Conservation (phyloP, 768 basidiomycete genomes). For the Mycena vulgaris region DNA sequence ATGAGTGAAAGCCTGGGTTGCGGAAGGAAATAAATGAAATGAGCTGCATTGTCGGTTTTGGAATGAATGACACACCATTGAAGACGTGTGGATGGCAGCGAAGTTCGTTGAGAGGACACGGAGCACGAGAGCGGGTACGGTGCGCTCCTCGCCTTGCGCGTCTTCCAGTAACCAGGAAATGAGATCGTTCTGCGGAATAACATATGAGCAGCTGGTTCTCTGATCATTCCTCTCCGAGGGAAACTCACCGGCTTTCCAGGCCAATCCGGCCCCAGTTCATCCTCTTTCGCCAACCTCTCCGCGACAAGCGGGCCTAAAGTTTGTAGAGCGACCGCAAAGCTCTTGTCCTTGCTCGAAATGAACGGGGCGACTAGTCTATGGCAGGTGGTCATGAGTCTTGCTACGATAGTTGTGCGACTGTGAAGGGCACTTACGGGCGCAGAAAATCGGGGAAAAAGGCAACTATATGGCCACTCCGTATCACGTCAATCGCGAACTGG, state of each 20-base stretch:
- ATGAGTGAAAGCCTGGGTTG: conserved; percentile 54
- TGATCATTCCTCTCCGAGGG: too few relatives aligned
- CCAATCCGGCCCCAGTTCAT: too few relatives aligned
- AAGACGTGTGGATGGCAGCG: too few relatives aligned
- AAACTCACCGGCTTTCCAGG: conserved; percentile 23
- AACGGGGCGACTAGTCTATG: conserved; percentile 22
- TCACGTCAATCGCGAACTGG: conserved; percentile 20
- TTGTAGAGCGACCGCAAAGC: background rate
- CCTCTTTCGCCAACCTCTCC: conserved; percentile 20
- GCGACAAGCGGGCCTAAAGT: conserved; percentile 11
- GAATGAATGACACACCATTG: too few relatives aligned
- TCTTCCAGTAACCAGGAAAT: conserved; percentile 51
- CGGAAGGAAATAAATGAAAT: too few relatives aligned
- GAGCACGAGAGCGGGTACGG: too few relatives aligned
- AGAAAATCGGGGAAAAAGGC: conserved; percentile 4
- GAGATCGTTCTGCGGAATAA: conserved; percentile 45
- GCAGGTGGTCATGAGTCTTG: background rate
- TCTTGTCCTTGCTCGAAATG: too few relatives aligned
- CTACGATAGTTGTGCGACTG: too few relatives aligned
- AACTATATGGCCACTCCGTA: background rate
- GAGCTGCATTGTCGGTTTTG: too few relatives aligned
- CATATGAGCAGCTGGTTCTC: too few relatives aligned
- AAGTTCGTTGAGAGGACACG: too few relatives aligned
- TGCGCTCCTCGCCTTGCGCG: too few relatives aligned
- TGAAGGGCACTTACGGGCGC: conserved; percentile 17